phyloP scores from a whole-genome alignment of 441 rosid species.

The Gossypium schwendimanii region DNA sequence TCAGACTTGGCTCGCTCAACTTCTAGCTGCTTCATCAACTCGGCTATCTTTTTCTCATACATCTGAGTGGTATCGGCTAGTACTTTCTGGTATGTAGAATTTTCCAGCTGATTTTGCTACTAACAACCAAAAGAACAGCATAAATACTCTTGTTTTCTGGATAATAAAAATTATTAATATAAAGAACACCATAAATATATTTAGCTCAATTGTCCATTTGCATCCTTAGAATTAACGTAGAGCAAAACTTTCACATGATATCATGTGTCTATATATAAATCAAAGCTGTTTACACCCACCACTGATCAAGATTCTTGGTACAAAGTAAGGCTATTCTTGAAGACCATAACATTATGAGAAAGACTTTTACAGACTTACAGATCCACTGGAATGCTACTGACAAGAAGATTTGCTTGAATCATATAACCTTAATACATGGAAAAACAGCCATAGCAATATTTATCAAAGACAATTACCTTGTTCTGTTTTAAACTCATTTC shows the following conservation, averaged over 20 bases:
- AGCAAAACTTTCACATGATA: not conserved
- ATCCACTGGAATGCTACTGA: not conserved
- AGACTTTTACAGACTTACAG: not conserved
- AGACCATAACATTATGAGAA: not conserved
- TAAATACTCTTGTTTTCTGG: not conserved
- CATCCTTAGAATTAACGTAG: not conserved
- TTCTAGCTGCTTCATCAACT: constrained; percentile 50
- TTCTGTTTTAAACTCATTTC: constrained; percentile 44
- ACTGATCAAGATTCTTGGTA: not conserved
- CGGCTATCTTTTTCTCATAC: constrained; percentile 69
- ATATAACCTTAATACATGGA: constrained; percentile 6
- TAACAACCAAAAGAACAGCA: constrained; percentile 37
- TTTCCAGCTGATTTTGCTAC: constrained; percentile 65
- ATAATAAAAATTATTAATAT: constrained; percentile 23
- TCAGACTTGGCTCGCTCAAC: constrained; percentile 38
- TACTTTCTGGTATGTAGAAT: constrained; percentile 59
- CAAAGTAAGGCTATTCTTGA: not conserved
- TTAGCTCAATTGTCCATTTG: not conserved
- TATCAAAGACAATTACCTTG: constrained; percentile 47
- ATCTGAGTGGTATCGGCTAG: constrained; percentile 78
- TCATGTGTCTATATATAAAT: not conserved
- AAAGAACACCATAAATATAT: constrained; percentile 20
- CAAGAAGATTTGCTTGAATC: not conserved
- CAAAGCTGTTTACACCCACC: not conserved
- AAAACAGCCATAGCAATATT: not conserved